These are phyloP conservation scores for Colletotrichum sp. DNA, from an alignment of 2,329 filamentous ascomycete species.

Conservation along the genomic window DNA sequence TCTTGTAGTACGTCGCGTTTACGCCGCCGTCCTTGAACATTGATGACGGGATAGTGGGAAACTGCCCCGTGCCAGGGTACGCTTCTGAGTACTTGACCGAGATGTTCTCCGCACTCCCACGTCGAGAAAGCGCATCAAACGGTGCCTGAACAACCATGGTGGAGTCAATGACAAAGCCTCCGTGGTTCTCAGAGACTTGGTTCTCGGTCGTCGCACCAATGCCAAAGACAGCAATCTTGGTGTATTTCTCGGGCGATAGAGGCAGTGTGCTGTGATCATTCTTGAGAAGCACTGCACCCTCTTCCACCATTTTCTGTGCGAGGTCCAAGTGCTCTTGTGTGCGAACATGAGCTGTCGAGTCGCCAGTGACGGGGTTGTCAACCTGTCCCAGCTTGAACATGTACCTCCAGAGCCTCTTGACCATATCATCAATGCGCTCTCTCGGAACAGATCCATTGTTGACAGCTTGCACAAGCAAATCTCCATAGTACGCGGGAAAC, in stretches of 20 bases:
- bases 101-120: background rate
- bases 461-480: slow-evolving; percentile 30
- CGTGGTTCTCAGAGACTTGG: slow-evolving; percentile 26
- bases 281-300: slow-evolving; percentile 48
- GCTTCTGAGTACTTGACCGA: background rate
- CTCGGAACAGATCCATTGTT: slow-evolving; percentile 71
- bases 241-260: slow-evolving; percentile 53
- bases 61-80: background rate
- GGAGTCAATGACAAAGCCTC: background rate
- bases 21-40: slow-evolving; percentile 10
- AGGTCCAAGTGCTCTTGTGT: background rate
- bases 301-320: background rate
- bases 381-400: background rate
- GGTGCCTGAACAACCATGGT: background rate
- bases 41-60: background rate
- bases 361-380: slow-evolving; percentile 16
- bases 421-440: background rate
- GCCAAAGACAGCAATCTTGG: slow-evolving; percentile 41
- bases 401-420: background rate
- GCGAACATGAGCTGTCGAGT: background rate
- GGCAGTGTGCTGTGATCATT: slow-evolving; percentile 52
- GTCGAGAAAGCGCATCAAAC: background rate
- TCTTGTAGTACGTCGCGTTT: slow-evolving; percentile 25
- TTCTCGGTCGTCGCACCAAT: slow-evolving; percentile 58
- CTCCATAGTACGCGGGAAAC: background rate